A percentile compares a stretch with the other conserved stretches of the same genome.
Conservation (phyloP, 176 grass and related monocot species). For the Elymus sibiricus region DNA sequence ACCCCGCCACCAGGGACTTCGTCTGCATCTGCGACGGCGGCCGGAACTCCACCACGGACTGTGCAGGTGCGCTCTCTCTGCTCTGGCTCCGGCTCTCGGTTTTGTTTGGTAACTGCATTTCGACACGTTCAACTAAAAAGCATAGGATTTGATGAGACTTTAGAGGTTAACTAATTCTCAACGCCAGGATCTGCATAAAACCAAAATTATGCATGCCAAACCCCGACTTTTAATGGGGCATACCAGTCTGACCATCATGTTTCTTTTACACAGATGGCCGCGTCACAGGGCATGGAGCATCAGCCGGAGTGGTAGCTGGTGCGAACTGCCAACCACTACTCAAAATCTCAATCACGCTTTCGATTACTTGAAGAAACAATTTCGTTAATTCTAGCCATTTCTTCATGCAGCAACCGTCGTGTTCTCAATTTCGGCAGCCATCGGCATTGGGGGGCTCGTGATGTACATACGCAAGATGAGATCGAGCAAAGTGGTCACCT, state of each 20-base stretch:
- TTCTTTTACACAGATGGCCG: conserved; percentile 21
- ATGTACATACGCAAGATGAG: conserved; percentile 70
- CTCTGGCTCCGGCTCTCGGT: background rate
- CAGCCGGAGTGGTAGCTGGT: conserved; percentile 75
- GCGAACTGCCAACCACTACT: conserved; percentile 9
- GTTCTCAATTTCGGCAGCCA: conserved; percentile 53
- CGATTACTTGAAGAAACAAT: background rate
- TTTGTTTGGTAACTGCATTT: background rate
- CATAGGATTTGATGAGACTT: background rate
- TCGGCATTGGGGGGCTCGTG: conserved; percentile 67
- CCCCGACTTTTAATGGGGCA: too few species aligned
- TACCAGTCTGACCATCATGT: background rate
- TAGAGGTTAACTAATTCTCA: background rate
- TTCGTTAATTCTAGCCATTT: background rate
- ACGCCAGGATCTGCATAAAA: too few species aligned
- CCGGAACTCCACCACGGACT: conserved; percentile 66
- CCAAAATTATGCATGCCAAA: background rate
- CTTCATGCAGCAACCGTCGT: conserved; percentile 54
- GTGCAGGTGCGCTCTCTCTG: conserved; percentile 44
- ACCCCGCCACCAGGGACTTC: conserved; percentile 56
- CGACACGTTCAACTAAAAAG: background rate
- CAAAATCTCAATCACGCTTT: background rate
- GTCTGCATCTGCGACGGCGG: conserved; percentile 75
- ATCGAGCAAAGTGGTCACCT: conserved; percentile 69
- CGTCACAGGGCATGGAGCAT: conserved; percentile 35